Evolutionary conservation across 306 rosid species (phyloP).

Genomic region (Echinosophora koreensis): DNA sequence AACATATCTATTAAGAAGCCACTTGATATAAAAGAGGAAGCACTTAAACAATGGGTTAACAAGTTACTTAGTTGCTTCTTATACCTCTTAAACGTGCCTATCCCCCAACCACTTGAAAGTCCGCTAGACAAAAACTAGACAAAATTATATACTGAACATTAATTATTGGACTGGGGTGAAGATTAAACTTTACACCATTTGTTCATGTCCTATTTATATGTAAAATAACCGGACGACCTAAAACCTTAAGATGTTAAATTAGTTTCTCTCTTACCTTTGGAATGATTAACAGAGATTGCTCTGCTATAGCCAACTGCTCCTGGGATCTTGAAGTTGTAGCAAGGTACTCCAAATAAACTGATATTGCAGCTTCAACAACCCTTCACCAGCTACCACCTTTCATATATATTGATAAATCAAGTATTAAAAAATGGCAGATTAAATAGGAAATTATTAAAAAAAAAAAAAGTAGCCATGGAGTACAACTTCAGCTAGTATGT

Average conservation of each 20-base stretch:
- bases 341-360: constrained; percentile 93
- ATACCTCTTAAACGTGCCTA: too few species aligned
- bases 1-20: neutral
- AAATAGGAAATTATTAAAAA: constrained; percentile 2
- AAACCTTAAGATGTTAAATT: neutral
- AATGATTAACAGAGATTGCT: constrained; percentile 84
- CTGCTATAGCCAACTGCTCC: constrained; percentile 98
- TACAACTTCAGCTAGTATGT: too few species aligned
- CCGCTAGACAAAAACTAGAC: too few species aligned
- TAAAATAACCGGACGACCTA: neutral
- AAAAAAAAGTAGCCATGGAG: too few species aligned
- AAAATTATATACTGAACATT: too few species aligned
- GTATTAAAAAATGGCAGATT: neutral
- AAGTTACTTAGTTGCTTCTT: neutral
- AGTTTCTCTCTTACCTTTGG: constrained; percentile 67
- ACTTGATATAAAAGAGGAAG: neutral
- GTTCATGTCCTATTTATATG: constrained; percentile 8
- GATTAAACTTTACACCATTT: constrained; percentile 32
- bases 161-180: too few species aligned
- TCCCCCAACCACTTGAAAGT: too few species aligned
- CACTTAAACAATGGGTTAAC: neutral
- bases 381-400: constrained; percentile 98
- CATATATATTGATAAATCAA: constrained; percentile 24
- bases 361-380: constrained; percentile 95
- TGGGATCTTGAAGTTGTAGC: constrained; percentile 97